Evolutionary conservation across 805 yeast genomes (phyloP).

Genomic region (Candida pini): DNA sequence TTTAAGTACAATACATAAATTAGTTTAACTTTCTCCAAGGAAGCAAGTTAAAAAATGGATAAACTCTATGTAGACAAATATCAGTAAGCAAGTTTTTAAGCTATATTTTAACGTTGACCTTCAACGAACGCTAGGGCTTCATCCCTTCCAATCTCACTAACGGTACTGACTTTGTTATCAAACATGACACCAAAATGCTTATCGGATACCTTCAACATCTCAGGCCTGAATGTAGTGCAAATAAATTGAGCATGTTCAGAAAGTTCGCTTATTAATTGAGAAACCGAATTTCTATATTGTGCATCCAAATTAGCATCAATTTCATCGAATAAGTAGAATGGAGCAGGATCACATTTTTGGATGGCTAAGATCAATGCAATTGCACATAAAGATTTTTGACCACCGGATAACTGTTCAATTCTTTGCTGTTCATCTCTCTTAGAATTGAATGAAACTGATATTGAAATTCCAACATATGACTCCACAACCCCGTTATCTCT

Average conservation of each 20-base stretch:
- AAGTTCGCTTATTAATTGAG: constrained; percentile 60
- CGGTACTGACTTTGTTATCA: constrained; percentile 73
- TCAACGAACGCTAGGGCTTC: constrained; percentile 84
- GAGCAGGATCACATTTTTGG: constrained; percentile 94
- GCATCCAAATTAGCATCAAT: constrained; percentile 94
- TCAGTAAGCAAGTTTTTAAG: neutral
- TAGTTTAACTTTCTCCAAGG: no score
- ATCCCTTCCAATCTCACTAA: constrained; percentile 60
- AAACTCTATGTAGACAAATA: no score
- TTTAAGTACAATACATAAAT: no score
- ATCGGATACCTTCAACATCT: constrained; percentile 82
- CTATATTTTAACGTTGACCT: constrained; percentile 38
- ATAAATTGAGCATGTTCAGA: constrained; percentile 80
- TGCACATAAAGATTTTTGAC: constrained; percentile 96
- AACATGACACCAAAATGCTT: constrained; percentile 84
- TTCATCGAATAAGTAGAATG: constrained; percentile 93
- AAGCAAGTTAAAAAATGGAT: no score
- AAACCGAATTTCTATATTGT: constrained; percentile 85
- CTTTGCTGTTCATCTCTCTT: constrained; percentile 78
- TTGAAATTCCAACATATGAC: constrained; percentile 74
- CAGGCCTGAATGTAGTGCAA: constrained; percentile 94
- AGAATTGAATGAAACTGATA: constrained; percentile 85
- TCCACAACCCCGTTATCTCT: constrained; percentile 33
- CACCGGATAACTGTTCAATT: constrained; percentile 91
- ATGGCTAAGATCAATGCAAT: constrained; percentile 89